Evolutionary conservation across 2,329 filamentous ascomycete genomes (phyloP).

Genomic region (Penicillium sp.): DNA sequence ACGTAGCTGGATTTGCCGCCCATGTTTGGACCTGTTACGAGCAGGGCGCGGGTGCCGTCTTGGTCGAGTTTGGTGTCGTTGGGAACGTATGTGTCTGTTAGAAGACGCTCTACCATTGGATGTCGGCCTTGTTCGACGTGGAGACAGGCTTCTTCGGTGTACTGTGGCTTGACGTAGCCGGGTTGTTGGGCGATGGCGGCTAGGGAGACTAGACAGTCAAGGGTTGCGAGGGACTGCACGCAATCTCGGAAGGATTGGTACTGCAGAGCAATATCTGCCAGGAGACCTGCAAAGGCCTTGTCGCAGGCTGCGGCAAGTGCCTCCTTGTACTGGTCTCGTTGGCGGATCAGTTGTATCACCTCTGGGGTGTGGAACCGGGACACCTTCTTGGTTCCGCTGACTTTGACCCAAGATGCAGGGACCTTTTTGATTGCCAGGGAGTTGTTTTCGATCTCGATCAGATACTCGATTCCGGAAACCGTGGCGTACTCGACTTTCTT

Average conservation of each 20-base stretch:
- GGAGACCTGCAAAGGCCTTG: constrained; percentile 67
- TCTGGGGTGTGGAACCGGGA: constrained; percentile 93
- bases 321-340: constrained; percentile 93
- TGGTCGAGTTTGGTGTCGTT: constrained; percentile 74
- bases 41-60: constrained; percentile 64
- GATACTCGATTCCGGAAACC: constrained; percentile 85
- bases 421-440: constrained; percentile 71
- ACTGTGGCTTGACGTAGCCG: constrained; percentile 76
- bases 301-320: constrained; percentile 89
- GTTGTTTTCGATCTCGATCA: constrained; percentile 82
- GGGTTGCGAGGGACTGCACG: constrained; percentile 74
- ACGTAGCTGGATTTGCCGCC: constrained; percentile 98
- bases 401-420: constrained; percentile 90
- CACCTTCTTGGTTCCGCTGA: constrained; percentile 87
- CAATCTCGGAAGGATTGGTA: constrained; percentile 89
- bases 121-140: constrained; percentile 73
- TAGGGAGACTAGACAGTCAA: constrained; percentile 86
- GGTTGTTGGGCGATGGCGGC: constrained; percentile 78
- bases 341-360: constrained; percentile 73
- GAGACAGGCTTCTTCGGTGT: constrained; percentile 63
- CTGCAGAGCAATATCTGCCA: constrained; percentile 69
- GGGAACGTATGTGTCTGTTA: constrained; percentile 83
- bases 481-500: constrained; percentile 74
- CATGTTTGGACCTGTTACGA: constrained; percentile 98
- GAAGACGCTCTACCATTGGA: constrained; percentile 89